phyloP scores from a whole-genome alignment of 2,329 filamentous ascomycete species.

The Neoarthrinium moseri region DNA sequence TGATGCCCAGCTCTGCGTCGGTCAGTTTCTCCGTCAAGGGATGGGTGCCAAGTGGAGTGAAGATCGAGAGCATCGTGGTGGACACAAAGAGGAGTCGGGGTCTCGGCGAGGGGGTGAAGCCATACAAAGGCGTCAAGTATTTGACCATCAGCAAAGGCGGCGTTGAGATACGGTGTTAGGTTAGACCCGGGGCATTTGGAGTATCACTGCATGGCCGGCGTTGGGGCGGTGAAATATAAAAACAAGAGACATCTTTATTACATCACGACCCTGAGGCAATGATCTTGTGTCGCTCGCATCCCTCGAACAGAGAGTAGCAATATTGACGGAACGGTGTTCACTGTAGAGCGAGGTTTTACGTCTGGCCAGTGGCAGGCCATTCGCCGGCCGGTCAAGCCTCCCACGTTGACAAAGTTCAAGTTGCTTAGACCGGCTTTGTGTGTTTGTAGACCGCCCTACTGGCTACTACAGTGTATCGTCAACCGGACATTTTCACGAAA shows the following conservation, averaged over 20 bases:
- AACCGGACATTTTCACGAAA: too few relatives aligned
- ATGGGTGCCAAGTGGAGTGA: slow-evolving; percentile 67
- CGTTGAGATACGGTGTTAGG: slow-evolving; percentile 60
- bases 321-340: too few relatives aligned
- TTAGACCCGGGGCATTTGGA: not conserved
- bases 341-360: too few relatives aligned
- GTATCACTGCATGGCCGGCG: slow-evolving; percentile 15
- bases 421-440: too few relatives aligned
- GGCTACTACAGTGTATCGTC: too few relatives aligned
- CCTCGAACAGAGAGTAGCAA: too few relatives aligned
- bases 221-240: too few relatives aligned
- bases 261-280: not conserved
- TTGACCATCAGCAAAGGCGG: slow-evolving; percentile 71
- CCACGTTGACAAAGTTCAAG: too few relatives aligned
- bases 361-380: too few relatives aligned
- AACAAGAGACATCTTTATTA: too few relatives aligned
- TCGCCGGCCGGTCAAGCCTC: too few relatives aligned
- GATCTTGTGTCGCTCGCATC: not conserved
- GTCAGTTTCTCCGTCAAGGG: slow-evolving; percentile 71
- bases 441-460: too few relatives aligned
- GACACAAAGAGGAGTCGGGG: slow-evolving; percentile 81
- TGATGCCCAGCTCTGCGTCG: slow-evolving; percentile 78
- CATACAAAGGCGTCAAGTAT: slow-evolving; percentile 98
- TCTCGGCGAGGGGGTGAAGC: slow-evolving; percentile 82
- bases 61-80: slow-evolving; percentile 66